Evolutionary conservation across 106 monocot genomes (phyloP).

Genomic region (Vanilla planifolia): DNA sequence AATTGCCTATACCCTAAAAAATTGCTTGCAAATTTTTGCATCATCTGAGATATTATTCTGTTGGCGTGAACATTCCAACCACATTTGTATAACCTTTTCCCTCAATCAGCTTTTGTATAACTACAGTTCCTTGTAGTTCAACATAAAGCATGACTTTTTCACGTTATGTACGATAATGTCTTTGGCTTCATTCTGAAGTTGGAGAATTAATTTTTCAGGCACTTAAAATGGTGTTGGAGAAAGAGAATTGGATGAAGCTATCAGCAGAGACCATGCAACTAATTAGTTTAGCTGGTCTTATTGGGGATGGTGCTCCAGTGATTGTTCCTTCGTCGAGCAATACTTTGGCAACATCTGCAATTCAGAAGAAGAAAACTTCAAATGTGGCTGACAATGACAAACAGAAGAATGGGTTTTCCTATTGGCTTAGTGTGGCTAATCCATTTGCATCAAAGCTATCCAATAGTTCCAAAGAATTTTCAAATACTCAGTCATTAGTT

Average conservation of each 20-base stretch:
- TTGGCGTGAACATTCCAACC: not conserved
- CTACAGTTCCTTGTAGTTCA: not conserved
- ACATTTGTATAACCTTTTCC: no score
- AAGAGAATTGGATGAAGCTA: conserved; percentile 83
- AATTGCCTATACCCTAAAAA: not conserved
- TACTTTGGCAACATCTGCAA: conserved; percentile 18
- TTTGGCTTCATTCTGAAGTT: not conserved
- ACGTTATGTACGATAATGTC: not conserved
- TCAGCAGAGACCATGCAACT: conserved; percentile 54
- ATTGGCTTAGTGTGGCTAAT: conserved; percentile 66
- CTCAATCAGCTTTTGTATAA: no score
- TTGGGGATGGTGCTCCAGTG: conserved; percentile 92
- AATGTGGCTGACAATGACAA: conserved; percentile 17
- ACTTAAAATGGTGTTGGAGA: conserved; percentile 94
- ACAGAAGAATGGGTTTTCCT: conserved; percentile 66
- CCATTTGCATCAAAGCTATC: conserved; percentile 63
- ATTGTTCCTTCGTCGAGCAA: conserved; percentile 38
- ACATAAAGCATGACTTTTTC: not conserved
- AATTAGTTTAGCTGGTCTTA: conserved; percentile 87
- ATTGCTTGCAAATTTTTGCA: not conserved
- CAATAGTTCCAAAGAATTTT: conserved; percentile 37
- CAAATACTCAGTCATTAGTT: conserved; percentile 18
- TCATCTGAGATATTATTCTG: not conserved
- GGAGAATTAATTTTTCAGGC: conserved; percentile 40
- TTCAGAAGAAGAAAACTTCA: conserved; percentile 29